A percentile compares a stretch with the other conserved stretches of the same genome.
These are phyloP conservation scores for Zygotorulaspora chibaensis DNA, from an alignment of 805 yeast genomes.

Conservation along the genomic window DNA sequence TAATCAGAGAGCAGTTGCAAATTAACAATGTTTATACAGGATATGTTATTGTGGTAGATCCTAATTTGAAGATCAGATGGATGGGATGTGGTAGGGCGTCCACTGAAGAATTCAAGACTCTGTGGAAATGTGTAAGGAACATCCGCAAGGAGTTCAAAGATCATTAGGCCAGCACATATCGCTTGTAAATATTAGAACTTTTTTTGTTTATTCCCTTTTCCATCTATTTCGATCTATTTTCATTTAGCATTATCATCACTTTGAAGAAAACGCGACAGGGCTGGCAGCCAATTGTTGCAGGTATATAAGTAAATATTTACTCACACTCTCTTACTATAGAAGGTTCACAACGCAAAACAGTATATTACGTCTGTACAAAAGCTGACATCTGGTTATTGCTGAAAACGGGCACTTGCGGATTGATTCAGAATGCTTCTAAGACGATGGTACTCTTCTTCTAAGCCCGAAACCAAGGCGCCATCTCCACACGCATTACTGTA, in stretches of 20 bases:
- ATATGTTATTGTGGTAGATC: slow-evolving; percentile 74
- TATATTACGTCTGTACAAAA: too few species aligned
- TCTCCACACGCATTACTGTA: slow-evolving; percentile 38
- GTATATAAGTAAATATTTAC: too few species aligned
- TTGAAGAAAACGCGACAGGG: too few species aligned
- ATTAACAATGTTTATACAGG: slow-evolving; percentile 80
- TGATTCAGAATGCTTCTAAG: background rate
- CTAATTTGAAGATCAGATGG: slow-evolving; percentile 77
- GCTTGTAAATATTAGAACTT: slow-evolving; percentile 1
- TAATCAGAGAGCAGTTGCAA: slow-evolving; percentile 52
- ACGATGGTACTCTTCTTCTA: slow-evolving; percentile 7
- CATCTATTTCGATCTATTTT: too few species aligned
- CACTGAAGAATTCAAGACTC: slow-evolving; percentile 54
- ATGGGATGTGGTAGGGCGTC: slow-evolving; percentile 80
- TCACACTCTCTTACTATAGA: too few species aligned
- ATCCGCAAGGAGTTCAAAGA: slow-evolving; percentile 44
- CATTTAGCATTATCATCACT: too few species aligned
- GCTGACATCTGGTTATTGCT: too few species aligned
- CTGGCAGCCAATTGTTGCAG: too few species aligned
- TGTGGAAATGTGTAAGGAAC: slow-evolving; percentile 65
- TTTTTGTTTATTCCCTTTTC: background rate
- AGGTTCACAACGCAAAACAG: too few species aligned
- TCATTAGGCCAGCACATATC: background rate
- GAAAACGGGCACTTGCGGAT: too few species aligned
- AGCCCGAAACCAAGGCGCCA: background rate